A percentile compares a stretch with the other conserved stretches of the same genome.
Conservation (phyloP, 2,329 filamentous ascomycete genomes). For the Scolecobasidium constrictum region DNA sequence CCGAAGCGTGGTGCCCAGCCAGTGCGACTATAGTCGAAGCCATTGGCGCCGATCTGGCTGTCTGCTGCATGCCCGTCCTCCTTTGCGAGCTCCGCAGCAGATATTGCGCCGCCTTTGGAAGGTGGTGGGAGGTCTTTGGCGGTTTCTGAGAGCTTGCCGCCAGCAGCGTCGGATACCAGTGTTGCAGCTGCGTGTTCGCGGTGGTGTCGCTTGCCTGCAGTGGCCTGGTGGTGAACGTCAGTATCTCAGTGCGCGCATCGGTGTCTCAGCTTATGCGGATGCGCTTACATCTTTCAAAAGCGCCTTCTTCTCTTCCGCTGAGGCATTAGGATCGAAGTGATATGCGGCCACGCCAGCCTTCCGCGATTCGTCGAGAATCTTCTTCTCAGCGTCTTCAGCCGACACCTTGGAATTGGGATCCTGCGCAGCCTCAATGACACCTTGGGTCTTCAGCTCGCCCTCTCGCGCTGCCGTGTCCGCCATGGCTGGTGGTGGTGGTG, state of each 20-base stretch:
- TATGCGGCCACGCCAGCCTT: slow-evolving; percentile 72
- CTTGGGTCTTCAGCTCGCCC: slow-evolving; percentile 69
- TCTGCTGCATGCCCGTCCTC: slow-evolving; percentile 39
- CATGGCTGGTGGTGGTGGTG: background rate
- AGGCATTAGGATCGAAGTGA: slow-evolving; percentile 78
- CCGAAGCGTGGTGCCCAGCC: slow-evolving; percentile 89
- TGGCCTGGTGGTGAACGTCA: background rate
- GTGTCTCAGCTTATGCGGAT: background rate
- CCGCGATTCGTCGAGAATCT: slow-evolving; percentile 65
- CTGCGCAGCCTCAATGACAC: slow-evolving; percentile 63
- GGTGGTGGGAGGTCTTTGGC: slow-evolving; percentile 74
- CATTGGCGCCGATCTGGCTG: slow-evolving; percentile 40
- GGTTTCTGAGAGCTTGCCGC: slow-evolving; percentile 57
- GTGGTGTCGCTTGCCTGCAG: slow-evolving; percentile 3
- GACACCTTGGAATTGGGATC: slow-evolving; percentile 59
- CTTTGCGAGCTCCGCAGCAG: slow-evolving; percentile 36
- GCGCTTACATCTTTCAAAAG: slow-evolving; percentile 61
- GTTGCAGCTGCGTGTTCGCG: slow-evolving; percentile 39
- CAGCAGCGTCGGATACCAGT: slow-evolving; percentile 70
- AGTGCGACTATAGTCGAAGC: slow-evolving; percentile 45
- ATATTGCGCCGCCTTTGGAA: slow-evolving; percentile 57
- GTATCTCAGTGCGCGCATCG: background rate
- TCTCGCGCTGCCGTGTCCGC: slow-evolving; percentile 1
- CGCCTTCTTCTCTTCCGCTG: slow-evolving; percentile 70
- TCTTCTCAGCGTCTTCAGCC: slow-evolving; percentile 59